Conservation (phyloP, 108 stramenopile species). For the Thalassiosira profunda region DNA sequence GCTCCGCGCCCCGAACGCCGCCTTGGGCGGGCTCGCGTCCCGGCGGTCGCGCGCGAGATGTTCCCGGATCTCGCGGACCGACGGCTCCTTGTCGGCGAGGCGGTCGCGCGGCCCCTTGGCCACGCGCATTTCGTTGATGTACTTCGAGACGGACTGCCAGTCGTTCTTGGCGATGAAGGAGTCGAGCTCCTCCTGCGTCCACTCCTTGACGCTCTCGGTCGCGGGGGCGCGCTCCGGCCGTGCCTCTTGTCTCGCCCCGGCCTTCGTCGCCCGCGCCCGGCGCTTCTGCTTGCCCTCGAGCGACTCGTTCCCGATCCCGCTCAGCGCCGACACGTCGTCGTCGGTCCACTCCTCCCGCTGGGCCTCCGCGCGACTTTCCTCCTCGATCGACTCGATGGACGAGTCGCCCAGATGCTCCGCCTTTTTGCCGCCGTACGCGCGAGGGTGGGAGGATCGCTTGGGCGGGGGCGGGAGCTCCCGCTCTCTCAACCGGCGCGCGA, state of each 20-base stretch:
- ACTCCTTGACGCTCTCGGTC: constrained; percentile 28
- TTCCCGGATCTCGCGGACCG: too few species aligned
- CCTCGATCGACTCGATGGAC: constrained; percentile 4
- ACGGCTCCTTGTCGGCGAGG: too few species aligned
- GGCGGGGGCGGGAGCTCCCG: too few species aligned
- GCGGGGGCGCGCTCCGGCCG: too few species aligned
- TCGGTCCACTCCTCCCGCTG: constrained; percentile 13
- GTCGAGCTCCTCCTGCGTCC: constrained; percentile 76
- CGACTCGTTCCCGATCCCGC: constrained; percentile 47
- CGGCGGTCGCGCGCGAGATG: too few species aligned
- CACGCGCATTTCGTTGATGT: constrained; percentile 74
- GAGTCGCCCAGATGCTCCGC: constrained; percentile 12
- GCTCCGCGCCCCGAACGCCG: too few species aligned
- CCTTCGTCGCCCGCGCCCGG: too few species aligned
- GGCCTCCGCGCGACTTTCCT: not conserved
- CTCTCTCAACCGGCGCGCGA: too few species aligned
- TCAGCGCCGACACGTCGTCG: constrained; percentile 47
- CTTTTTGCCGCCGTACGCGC: constrained; percentile 3
- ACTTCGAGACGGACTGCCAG: constrained; percentile 75
- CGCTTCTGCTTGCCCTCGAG: not conserved
- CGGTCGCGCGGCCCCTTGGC: too few species aligned
- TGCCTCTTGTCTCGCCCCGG: too few species aligned
- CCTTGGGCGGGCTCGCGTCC: too few species aligned
- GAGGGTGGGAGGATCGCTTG: too few species aligned
- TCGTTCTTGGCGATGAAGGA: constrained; percentile 81